phyloP scores from a whole-genome alignment of 2,329 filamentous ascomycete genomes.

The Phialocephala sp. region DNA sequence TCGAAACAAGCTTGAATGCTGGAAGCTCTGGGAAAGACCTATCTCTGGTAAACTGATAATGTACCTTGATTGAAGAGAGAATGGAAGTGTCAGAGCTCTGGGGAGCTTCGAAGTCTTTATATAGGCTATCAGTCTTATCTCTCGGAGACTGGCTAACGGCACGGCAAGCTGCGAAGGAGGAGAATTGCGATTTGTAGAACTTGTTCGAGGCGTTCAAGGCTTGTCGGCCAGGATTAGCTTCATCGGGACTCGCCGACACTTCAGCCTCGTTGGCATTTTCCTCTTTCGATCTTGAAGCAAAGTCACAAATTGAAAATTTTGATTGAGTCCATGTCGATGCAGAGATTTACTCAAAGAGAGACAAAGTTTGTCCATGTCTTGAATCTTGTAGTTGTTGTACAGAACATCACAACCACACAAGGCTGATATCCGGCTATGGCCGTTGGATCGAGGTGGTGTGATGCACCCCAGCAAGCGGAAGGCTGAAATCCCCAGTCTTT shows the following conservation, averaged over 20 bases:
- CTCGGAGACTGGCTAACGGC: constrained; percentile 7
- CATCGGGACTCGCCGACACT: not conserved
- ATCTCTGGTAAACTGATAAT: not conserved
- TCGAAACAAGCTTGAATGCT: not conserved
- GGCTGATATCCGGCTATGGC: not conserved
- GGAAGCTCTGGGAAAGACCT: not conserved
- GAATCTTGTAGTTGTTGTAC: not conserved
- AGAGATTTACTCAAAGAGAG: not conserved
- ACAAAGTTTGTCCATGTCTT: not conserved
- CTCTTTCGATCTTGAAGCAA: not conserved
- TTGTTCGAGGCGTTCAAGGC: not conserved
- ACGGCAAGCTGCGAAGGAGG: constrained; percentile 12
- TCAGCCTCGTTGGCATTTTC: not conserved
- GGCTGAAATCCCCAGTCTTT: not conserved
- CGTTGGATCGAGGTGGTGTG: not conserved
- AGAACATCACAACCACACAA: constrained; percentile 4
- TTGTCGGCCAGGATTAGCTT: constrained; percentile 1
- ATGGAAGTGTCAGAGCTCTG: not conserved
- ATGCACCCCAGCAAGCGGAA: constrained; percentile 8
- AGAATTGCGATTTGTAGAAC: constrained; percentile 1
- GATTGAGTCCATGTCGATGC: not conserved
- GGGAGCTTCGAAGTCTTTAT: not conserved
- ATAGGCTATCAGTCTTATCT: not conserved
- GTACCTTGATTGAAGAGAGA: not conserved
- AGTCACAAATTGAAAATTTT: not conserved